Evolutionary conservation across 2,329 filamentous ascomycete species (phyloP), one percentile per base, ranked within the genome.

Genomic region (Cladophialophora carrionii): DNA sequence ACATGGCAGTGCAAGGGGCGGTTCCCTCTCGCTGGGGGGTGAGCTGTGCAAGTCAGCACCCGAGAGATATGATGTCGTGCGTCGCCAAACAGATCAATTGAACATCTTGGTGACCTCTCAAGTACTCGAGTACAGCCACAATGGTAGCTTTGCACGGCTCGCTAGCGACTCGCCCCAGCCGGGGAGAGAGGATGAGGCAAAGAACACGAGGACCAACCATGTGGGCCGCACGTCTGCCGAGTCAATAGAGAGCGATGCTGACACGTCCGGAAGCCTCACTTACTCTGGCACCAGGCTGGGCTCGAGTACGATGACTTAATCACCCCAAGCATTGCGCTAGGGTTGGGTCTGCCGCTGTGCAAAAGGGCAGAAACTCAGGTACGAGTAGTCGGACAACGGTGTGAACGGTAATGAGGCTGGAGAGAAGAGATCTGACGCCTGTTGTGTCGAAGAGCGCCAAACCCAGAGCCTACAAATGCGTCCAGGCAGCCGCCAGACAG

Each of bases 41-140:
- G n/a, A 49, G 14, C 22, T 49, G 46, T 22, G 14, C 46, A 12
- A 10, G 46, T 24, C 46, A 51, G 43, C 14, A n/a, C 14, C 14
- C 43, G 6, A 9, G 9, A 51, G 22, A 14, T 51, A 51, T 51
- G 48, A 51, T 51, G 48, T 51, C 48, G 48, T 51, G 48, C 20
- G 24, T 5, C 14, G 20, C 48, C 48, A 51, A 12, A 51, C 20
- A 51, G 48, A 51, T 51, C 26, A 10, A 20, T 51, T 51, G 24
- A 51, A 17, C 48, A 0, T 51, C 48, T n/a, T n/a, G n/a, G n/a
- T n/a, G n/a, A n/a, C n/a, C n/a, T 51, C 20, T 51, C 48, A 51
- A 24, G 17, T 51, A 26, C 26, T 17, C 4, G 22, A 20, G 48
- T 20, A 51, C 24, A 26, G 48, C 48, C 48, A 51, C 48, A 51